These are phyloP conservation scores for Xylaria sp. DNA, from an alignment of 2,329 filamentous ascomycete species.

Conservation along the genomic window DNA sequence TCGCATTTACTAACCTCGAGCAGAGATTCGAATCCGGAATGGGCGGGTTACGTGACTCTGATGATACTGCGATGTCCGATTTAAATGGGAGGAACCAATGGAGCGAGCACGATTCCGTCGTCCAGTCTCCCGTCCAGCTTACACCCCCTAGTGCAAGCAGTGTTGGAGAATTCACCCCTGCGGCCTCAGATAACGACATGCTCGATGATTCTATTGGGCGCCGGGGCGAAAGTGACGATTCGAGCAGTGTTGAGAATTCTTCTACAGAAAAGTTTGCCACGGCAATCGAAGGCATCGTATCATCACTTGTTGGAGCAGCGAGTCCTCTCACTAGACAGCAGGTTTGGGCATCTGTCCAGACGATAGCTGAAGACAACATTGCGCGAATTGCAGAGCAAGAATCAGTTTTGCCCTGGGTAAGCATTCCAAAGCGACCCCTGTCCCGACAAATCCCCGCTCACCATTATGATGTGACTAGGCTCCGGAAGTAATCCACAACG, in stretches of 20 bases:
- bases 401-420: not conserved
- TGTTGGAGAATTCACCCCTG: conserved; percentile 22
- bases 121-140: conserved; percentile 18
- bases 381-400: conserved; percentile 1
- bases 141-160: conserved; percentile 21
- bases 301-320: conserved; percentile 10
- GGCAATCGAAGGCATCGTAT: conserved; percentile 13
- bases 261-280: conserved; percentile 6
- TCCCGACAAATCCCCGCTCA: conserved; percentile 6
- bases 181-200: conserved; percentile 10
- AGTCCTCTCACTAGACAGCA: conserved; percentile 8
- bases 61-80: not conserved
- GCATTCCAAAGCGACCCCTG: conserved; percentile 13
- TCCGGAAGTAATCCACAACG: not conserved
- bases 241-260: not conserved
- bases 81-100: conserved; percentile 10
- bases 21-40: conserved; percentile 3
- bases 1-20: not conserved
- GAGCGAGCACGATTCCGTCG: not conserved
- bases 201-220: not conserved
- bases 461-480: conserved; percentile 15
- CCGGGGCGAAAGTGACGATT: not conserved
- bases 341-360: conserved; percentile 19
- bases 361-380: conserved; percentile 18
- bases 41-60: conserved; percentile 1